Conservation (phyloP, 2,329 filamentous ascomycete genomes). For the Phaeoacremonium minimum region DNA sequence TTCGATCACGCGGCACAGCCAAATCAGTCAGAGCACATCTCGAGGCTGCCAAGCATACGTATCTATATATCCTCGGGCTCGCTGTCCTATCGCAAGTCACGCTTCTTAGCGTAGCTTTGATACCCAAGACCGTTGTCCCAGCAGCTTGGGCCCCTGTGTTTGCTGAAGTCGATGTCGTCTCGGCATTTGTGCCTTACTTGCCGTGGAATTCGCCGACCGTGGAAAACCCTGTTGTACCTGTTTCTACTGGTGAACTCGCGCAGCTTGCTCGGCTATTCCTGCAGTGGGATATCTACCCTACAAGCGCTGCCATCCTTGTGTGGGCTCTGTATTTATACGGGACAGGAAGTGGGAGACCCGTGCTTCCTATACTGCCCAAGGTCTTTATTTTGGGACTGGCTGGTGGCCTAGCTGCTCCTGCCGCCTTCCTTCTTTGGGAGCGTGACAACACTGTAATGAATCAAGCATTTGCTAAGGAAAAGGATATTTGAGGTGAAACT, state of each 20-base stretch:
- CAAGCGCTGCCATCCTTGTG: slow-evolving; percentile 31
- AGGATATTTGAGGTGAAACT: no score
- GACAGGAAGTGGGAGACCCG: slow-evolving; percentile 9
- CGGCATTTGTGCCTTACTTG: slow-evolving; percentile 23
- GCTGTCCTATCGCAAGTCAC: slow-evolving; percentile 30
- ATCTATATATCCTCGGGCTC: neutral
- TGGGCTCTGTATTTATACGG: slow-evolving; percentile 36
- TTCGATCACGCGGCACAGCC: slow-evolving; percentile 1
- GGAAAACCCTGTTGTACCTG: slow-evolving; percentile 25
- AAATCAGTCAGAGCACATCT: slow-evolving; percentile 20
- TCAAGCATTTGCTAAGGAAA: no score
- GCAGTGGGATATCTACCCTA: slow-evolving; percentile 43
- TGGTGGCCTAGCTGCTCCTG: slow-evolving; percentile 36
- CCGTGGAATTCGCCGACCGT: slow-evolving; percentile 27
- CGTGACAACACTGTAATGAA: slow-evolving; percentile 28
- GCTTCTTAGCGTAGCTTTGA: slow-evolving; percentile 30
- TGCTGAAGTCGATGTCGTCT: slow-evolving; percentile 17
- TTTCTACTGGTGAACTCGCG: slow-evolving; percentile 25
- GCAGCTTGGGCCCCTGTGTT: slow-evolving; percentile 11
- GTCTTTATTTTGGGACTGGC: slow-evolving; percentile 25
- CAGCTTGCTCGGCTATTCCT: slow-evolving; percentile 39
- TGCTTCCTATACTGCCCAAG: slow-evolving; percentile 23
- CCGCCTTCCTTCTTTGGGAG: slow-evolving; percentile 41
- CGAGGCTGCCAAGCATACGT: slow-evolving; percentile 34
- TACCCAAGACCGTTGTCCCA: slow-evolving; percentile 26